Conservation (phyloP, 2,329 filamentous ascomycete species). For the Aspergillus sp. region DNA sequence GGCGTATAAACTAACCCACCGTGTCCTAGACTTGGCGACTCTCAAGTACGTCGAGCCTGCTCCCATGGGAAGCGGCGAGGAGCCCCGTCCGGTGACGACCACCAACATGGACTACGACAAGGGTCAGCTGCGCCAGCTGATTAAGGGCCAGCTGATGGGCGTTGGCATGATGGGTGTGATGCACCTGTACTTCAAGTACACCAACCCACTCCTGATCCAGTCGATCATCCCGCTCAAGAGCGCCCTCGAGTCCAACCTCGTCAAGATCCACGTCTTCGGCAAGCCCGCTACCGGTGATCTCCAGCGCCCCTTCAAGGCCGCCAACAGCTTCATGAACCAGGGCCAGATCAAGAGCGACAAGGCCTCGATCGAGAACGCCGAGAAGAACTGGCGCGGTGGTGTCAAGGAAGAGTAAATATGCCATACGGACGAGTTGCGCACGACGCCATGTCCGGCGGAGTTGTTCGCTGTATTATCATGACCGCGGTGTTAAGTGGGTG, state of each 20-base stretch:
- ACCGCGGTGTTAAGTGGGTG: conserved; percentile 8
- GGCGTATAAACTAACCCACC: background rate
- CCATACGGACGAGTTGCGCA: background rate
- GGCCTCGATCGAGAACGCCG: conserved; percentile 61
- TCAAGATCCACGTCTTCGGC: conserved; percentile 93
- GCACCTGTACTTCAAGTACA: conserved; percentile 99
- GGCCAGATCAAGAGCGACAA: conserved; percentile 83
- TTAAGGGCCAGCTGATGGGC: conserved; percentile 92
- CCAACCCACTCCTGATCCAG: conserved; percentile 97
- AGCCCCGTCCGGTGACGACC: conserved; percentile 93
- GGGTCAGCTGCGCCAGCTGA: conserved; percentile 75
- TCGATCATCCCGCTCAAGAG: conserved; percentile 97
- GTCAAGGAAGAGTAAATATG: conserved; percentile 48
- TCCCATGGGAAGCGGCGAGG: conserved; percentile 87
- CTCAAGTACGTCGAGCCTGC: conserved; percentile 98
- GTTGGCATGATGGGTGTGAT: conserved; percentile 98
- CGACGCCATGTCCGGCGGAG: conserved; percentile 2
- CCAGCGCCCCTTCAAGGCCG: conserved; percentile 91
- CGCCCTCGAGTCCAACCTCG: conserved; percentile 89
- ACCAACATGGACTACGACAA: conserved; percentile 95
- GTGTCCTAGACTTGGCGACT: conserved; percentile 76
- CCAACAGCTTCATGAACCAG: conserved; percentile 73
- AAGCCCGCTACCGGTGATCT: conserved; percentile 84
- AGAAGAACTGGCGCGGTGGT: conserved; percentile 50
- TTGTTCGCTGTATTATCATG: conserved; percentile 14